Conservation (phyloP, 306 rosid genomes). For the Prunus mongolica region DNA sequence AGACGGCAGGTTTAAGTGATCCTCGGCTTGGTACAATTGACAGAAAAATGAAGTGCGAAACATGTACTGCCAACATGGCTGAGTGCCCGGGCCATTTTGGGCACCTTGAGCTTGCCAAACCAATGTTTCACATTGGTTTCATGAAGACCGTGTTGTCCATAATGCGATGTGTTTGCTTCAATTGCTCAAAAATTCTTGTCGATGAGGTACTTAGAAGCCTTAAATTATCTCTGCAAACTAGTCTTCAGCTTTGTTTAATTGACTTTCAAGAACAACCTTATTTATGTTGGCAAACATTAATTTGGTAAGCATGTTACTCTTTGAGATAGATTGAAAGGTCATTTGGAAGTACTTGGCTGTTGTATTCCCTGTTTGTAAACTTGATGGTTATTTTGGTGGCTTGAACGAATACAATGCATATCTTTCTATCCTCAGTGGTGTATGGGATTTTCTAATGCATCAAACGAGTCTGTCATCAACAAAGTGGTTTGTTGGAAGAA, state of each 20-base stretch:
- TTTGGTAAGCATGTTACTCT: neutral
- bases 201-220: slow-evolving; percentile 59
- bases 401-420: neutral
- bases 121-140: slow-evolving; percentile 96
- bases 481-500: neutral
- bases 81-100: slow-evolving; percentile 99
- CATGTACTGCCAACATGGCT: slow-evolving; percentile 94
- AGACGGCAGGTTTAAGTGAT: slow-evolving; percentile 83
- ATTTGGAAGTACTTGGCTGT: neutral
- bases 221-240: neutral
- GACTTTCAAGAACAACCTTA: neutral
- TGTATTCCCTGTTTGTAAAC: neutral
- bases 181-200: slow-evolving; percentile 84
- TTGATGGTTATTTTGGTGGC: neutral
- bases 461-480: neutral
- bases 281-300: neutral
- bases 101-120: slow-evolving; percentile 93
- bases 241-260: no score
- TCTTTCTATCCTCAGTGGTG: no score
- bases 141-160: slow-evolving; percentile 73
- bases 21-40: slow-evolving; percentile 94
- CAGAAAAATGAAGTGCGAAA: slow-evolving; percentile 88
- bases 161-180: slow-evolving; percentile 94
- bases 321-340: neutral
- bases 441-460: neutral